These are phyloP conservation scores for Spatholobus suberectus DNA, from an alignment of 306 rosid genomes.

Conservation along the genomic window DNA sequence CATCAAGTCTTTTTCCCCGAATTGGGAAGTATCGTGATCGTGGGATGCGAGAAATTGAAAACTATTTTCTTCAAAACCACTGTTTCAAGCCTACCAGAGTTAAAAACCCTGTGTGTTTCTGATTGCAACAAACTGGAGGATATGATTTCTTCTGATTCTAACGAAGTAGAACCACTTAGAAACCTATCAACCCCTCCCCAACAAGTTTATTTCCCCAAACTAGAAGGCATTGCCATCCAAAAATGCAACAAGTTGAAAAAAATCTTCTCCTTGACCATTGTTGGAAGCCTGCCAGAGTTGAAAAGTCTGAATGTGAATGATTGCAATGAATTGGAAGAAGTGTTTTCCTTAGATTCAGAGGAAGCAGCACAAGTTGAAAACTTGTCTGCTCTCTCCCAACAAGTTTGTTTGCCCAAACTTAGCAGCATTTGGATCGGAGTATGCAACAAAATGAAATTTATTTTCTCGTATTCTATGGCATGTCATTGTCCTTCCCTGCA, in stretches of 20 bases:
- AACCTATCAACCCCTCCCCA: background rate
- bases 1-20: background rate
- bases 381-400: background rate
- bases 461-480: background rate
- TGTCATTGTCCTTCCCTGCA: background rate
- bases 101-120: background rate
- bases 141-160: background rate
- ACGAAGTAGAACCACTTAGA: background rate
- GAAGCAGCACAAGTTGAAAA: background rate
- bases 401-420: background rate
- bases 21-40: background rate
- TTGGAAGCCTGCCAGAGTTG: background rate
- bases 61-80: background rate
- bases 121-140: background rate
- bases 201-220: slow-evolving; percentile 1
- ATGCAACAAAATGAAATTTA: background rate
- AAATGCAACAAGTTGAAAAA: background rate
- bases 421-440: background rate
- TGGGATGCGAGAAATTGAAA: background rate
- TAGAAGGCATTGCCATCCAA: background rate
- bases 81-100: background rate
- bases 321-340: background rate
- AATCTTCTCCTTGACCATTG: background rate
- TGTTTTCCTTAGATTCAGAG: background rate
- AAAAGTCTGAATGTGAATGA: background rate